Evolutionary conservation across 306 rosid genomes (phyloP), one percentile per base, ranked within the genome.

Genomic region (Prunus armeniaca): DNA sequence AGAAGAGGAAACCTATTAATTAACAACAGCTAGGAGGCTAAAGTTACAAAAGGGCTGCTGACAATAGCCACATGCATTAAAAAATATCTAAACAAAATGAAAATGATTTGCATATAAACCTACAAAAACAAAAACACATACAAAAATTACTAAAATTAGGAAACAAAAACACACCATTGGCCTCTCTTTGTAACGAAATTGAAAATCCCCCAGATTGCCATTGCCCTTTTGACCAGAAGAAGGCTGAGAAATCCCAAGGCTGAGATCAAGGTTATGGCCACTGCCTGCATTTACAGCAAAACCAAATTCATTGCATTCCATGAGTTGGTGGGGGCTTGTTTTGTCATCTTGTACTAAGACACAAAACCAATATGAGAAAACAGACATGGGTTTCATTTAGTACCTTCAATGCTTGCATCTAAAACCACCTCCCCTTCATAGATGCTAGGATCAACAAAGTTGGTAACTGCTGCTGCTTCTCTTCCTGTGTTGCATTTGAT

Each of bases 241-340:
- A 24, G 84, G 73, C 56, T 24, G 77, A 55, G 82, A 86, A 57
- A 86, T 82, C 70, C 91, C 89, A 13, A 87, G 86, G 71, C 83
- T 85, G 22, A 87, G 55, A 78, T 87, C 91, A 78, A 87, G 91
- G 76, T 87, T 76, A 76, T 87, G 85, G 10, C 79, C 84, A 64
- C 72, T 71, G 27, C 81, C 89, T 87, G 77, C 64, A 76, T 56
- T 77, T 52, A 22, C 56, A 54, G 6, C 10, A 66, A 67, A 0
- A 25, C 78, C 56, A 64, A 46, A 56, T 30, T 62, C 74, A 49
- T 17, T 41, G 54, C 13, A 61, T 28, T 70, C 75, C 65, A 62
- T 12, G 18, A 60, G 34, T 60, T 25, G 24, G 24, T 27, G 34
- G 27, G 0, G 14, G 27, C 14, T 12, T 25, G 13, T 4, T 5